Evolutionary conservation across 805 yeast species (phyloP).

Genomic region (Brettanomyces nanus): DNA sequence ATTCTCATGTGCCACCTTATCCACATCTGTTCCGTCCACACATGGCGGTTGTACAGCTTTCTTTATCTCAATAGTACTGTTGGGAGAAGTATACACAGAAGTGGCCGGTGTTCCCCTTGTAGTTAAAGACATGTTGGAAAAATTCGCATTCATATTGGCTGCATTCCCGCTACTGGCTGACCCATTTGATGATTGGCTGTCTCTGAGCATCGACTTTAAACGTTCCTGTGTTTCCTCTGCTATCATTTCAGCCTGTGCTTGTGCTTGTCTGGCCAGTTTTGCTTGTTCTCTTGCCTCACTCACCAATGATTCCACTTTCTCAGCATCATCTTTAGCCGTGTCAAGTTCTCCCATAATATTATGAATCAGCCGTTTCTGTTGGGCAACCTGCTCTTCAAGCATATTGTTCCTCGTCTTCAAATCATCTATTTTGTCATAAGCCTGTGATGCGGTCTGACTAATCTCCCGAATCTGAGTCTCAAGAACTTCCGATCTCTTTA

Average conservation of each 20-base stretch:
- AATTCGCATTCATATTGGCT: background rate
- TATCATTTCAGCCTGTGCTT: too few relatives aligned
- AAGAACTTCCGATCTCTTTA: constrained; percentile 14
- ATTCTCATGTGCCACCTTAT: background rate
- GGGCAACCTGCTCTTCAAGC: constrained; percentile 3
- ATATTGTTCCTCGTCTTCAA: constrained; percentile 14
- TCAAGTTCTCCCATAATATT: constrained; percentile 1
- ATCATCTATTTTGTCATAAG: constrained; percentile 21
- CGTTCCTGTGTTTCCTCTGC: too few relatives aligned
- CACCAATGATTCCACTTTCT: constrained; percentile 2
- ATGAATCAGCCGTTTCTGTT: constrained; percentile 7
- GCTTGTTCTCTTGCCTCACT: constrained; percentile 2
- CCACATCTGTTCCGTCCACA: background rate
- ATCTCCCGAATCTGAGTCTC: constrained; percentile 17
- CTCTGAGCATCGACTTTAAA: background rate
- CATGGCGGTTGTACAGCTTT: background rate
- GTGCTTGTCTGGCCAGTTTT: background rate
- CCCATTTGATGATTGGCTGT: background rate
- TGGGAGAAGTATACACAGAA: background rate
- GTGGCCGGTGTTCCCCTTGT: background rate
- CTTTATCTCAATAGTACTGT: background rate
- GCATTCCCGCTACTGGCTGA: background rate
- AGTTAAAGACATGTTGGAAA: background rate
- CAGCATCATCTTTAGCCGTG: constrained; percentile 4
- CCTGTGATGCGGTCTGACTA: constrained; percentile 20